phyloP scores from a whole-genome alignment of 768 basidiomycete species.

The Cyclocybe cylindracea region DNA sequence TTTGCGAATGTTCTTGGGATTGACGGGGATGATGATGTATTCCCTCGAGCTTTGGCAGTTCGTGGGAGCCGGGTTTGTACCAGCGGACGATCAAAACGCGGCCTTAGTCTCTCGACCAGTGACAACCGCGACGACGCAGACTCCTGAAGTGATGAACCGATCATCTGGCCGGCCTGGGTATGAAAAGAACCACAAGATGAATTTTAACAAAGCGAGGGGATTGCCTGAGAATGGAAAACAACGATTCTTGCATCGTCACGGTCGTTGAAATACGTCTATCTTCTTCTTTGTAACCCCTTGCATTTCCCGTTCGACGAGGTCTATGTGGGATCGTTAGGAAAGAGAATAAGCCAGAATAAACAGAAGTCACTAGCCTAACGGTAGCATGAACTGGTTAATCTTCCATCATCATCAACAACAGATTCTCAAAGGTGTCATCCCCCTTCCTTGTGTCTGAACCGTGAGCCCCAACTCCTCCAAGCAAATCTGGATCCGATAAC shows the following conservation, averaged over 20 bases:
- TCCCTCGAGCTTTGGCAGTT: constrained; percentile 43
- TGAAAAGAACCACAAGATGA: constrained; percentile 36
- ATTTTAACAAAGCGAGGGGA: constrained; percentile 54
- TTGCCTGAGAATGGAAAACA: constrained; percentile 60
- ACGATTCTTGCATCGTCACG: constrained; percentile 36
- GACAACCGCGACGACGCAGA: constrained; percentile 37
- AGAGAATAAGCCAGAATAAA: background rate
- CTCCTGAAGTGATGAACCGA: constrained; percentile 37
- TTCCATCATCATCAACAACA: constrained; percentile 51
- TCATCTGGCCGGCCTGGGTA: constrained; percentile 59
- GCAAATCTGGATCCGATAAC: constrained; percentile 49
- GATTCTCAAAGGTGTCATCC: constrained; percentile 73
- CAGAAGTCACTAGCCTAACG: background rate
- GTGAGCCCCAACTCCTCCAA: constrained; percentile 56
- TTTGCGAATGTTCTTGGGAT: background rate
- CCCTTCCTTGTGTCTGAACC: constrained; percentile 44
- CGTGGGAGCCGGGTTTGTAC: constrained; percentile 41
- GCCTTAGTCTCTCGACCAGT: constrained; percentile 40
- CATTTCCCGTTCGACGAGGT: background rate
- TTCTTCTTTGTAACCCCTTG: background rate
- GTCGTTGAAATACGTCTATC: constrained; percentile 7
- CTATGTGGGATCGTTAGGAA: background rate
- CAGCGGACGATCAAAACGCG: constrained; percentile 8
- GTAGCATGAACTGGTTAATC: background rate
- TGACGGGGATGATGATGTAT: constrained; percentile 31